Evolutionary conservation across 1,139 yeast genomes (phyloP), one percentile per base, ranked within the genome.

Genomic region (Nakaseomyces sp.): DNA sequence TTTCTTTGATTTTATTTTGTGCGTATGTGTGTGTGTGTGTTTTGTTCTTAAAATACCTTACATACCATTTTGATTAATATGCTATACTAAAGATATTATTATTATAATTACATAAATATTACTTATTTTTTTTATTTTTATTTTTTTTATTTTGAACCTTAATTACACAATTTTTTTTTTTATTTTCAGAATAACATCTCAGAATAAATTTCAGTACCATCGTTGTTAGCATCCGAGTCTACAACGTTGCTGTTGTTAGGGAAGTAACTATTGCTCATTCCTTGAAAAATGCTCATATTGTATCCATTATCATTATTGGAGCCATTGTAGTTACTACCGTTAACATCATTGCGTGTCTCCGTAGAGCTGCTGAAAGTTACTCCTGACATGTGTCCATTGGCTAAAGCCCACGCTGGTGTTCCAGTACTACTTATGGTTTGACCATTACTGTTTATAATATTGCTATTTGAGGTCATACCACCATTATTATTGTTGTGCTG

Each of bases 281-380:
- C 28, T 5, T 17, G 5, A 12, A 35, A 35, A 7, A 35, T 35
- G 13, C 28, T 35, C 38, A 35, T 35, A 12, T 35, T 35, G 13
- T 35, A 35, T n/a, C 38, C 38, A 13, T 35, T 35, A 3, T 22
- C 28, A 35, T 37, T 37, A 22, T 26, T 25, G 15, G 28, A 6
- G n/a, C 18, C 22, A 22, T 16, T 22, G 4, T 16, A 10, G 29
- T 10, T 16, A 16, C 22, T 25, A 8, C 15, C 15, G 24, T n/a
- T 37, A 1, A 13, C 22, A 16, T 37, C 24, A 13, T 26, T 37
- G 10, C 24, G 9, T 10, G 13, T 17, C 8, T 37, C 40, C 5
- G 40, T 37, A 10, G 28, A 6, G 17, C 40, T 37, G n/a, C 31
- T 37, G n/a, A 35, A 35, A n/a, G 38, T 35, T n/a, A 35, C 22